Percentiles rank a stretch among this genome's conserved stretches.
These are phyloP conservation scores for Chrysoporthe deuterocubensis DNA, from an alignment of 2,329 filamentous ascomycete genomes.

Conservation along the genomic window DNA sequence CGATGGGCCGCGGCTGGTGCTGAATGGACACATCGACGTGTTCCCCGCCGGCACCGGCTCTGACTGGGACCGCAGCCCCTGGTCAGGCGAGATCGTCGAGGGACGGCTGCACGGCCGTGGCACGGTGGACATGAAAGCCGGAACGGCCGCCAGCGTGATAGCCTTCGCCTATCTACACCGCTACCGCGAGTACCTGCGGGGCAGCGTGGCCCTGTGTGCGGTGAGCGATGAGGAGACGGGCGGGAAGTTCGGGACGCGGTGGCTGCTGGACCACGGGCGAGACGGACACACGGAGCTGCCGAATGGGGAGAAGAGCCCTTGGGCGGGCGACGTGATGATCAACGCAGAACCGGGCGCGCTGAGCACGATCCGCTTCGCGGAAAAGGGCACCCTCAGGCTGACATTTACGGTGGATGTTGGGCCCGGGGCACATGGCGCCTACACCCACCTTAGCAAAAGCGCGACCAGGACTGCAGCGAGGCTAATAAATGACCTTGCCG, in stretches of 20 bases:
- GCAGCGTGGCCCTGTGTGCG: constrained; percentile 37
- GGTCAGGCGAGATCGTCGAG: constrained; percentile 41
- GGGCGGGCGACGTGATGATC: constrained; percentile 44
- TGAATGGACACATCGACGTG: constrained; percentile 49
- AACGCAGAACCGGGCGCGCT: constrained; percentile 43
- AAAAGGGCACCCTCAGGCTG: constrained; percentile 47
- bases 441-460: constrained; percentile 43
- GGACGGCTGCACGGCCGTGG: constrained; percentile 42
- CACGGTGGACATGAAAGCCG: constrained; percentile 49
- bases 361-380: constrained; percentile 44
- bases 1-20: constrained; percentile 38
- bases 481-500: constrained; percentile 16
- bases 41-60: constrained; percentile 42
- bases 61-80: constrained; percentile 43
- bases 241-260: constrained; percentile 42
- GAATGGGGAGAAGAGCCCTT: constrained; percentile 38
- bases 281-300: constrained; percentile 36
- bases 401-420: constrained; percentile 40
- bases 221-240: constrained; percentile 47
- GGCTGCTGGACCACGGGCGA: constrained; percentile 39
- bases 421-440: constrained; percentile 44
- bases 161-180: constrained; percentile 41
- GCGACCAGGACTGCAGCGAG: constrained; percentile 41
- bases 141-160: constrained; percentile 44
- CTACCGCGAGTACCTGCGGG: constrained; percentile 31